Conservation (phyloP, 345 rosid genomes). For the Hevea brasiliensis region DNA sequence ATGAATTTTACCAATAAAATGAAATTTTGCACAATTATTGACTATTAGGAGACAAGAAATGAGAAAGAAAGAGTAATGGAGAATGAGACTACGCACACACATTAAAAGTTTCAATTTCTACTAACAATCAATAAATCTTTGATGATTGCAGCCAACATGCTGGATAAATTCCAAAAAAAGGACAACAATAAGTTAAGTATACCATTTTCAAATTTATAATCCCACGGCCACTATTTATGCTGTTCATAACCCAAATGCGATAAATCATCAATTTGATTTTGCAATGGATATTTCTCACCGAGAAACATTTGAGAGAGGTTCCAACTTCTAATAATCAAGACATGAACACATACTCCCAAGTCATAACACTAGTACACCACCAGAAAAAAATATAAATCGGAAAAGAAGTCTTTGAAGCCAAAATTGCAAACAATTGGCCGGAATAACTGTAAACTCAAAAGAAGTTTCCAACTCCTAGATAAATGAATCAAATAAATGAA, state of each 20-base stretch:
- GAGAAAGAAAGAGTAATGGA: background rate
- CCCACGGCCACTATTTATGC: background rate
- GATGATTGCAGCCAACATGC: background rate
- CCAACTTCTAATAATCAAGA: background rate
- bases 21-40: too few species aligned
- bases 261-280: background rate
- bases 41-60: background rate
- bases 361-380: too few species aligned
- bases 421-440: background rate
- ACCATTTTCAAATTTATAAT: background rate
- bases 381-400: background rate
- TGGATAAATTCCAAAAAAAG: background rate
- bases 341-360: background rate
- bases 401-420: background rate
- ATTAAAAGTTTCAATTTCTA: background rate
- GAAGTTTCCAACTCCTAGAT: background rate
- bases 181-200: background rate
- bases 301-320: background rate
- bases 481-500: background rate
- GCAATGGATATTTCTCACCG: too few species aligned
- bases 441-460: background rate
- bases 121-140: background rate
- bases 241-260: background rate
- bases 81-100: background rate
- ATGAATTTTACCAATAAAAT: background rate